Evolutionary conservation across 768 basidiomycete genomes (phyloP).

Genomic region (Kwoniella dejecticola): DNA sequence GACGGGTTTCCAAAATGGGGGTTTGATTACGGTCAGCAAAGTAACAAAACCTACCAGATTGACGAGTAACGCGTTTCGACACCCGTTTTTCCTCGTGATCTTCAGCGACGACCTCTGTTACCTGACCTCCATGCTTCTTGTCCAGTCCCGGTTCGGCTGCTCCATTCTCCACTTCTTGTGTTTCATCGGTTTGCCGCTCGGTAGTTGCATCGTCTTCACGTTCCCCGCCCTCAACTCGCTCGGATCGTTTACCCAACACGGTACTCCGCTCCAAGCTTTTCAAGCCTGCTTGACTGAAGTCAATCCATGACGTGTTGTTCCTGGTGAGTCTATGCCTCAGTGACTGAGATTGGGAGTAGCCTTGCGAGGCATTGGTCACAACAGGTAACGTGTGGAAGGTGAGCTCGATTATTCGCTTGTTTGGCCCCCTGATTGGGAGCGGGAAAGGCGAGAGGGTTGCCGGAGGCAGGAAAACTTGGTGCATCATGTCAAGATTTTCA

Average conservation of each 20-base stretch:
- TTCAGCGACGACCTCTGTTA: neutral
- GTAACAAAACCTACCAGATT: conserved; percentile 6
- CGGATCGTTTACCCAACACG: conserved; percentile 4
- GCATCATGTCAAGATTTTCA: neutral
- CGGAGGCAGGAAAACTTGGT: conserved; percentile 20
- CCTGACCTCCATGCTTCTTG: neutral
- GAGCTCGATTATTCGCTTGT: neutral
- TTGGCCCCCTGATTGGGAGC: neutral
- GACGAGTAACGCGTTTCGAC: conserved; percentile 6
- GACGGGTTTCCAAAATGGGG: too few species aligned
- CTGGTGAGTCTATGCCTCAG: neutral
- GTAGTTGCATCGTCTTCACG: neutral
- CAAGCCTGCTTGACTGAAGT: conserved; percentile 1
- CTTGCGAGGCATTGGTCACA: neutral
- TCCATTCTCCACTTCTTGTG: too few species aligned
- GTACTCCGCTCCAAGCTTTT: conserved; percentile 18
- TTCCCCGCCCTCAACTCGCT: neutral
- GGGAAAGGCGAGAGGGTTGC: neutral
- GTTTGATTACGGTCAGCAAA: neutral
- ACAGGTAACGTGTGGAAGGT: neutral
- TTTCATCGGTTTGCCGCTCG: too few species aligned
- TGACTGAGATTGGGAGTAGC: neutral
- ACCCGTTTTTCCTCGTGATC: conserved; percentile 8
- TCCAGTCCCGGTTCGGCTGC: too few species aligned
- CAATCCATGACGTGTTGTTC: conserved; percentile 7